Evolutionary conservation across 2,329 filamentous ascomycete species (phyloP).

Genomic region (Alternaria gansuensis): DNA sequence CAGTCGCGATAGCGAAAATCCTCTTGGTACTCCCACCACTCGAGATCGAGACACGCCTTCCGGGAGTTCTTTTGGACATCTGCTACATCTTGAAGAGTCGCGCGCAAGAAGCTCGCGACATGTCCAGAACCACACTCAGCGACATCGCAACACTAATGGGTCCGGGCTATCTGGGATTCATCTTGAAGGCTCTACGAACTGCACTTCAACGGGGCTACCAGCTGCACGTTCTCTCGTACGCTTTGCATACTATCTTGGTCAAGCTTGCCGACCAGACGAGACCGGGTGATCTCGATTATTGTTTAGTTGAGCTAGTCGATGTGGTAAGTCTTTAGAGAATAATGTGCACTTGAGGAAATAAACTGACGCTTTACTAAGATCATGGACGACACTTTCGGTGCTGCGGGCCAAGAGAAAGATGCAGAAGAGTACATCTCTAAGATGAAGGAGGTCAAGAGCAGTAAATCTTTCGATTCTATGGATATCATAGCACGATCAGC

Average conservation of each 20-base stretch:
- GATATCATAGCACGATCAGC: constrained; percentile 86
- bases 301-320: constrained; percentile 76
- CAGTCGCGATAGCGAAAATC: constrained; percentile 87
- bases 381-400: constrained; percentile 97
- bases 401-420: constrained; percentile 93
- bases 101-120: constrained; percentile 86
- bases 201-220: constrained; percentile 89
- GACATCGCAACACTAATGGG: constrained; percentile 85
- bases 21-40: constrained; percentile 79
- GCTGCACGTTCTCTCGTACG: constrained; percentile 93
- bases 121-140: constrained; percentile 85
- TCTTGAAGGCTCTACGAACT: constrained; percentile 88
- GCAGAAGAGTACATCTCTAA: constrained; percentile 93
- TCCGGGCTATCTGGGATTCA: constrained; percentile 84
- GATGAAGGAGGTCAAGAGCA: constrained; percentile 98
- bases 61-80: constrained; percentile 87
- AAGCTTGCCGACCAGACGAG: constrained; percentile 74
- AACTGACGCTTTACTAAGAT: constrained; percentile 52
- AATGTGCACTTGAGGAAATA: not conserved
- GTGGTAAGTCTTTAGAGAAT: constrained; percentile 58
- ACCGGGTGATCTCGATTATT: constrained; percentile 89
- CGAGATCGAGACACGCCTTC: constrained; percentile 77
- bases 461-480: constrained; percentile 98
- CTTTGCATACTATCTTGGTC: constrained; percentile 89
- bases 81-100: constrained; percentile 92